Percentiles rank a stretch among this genome's conserved stretches.
phyloP scores from a whole-genome alignment of 139 green algal genomes.

The Bryopsis sp. region DNA sequence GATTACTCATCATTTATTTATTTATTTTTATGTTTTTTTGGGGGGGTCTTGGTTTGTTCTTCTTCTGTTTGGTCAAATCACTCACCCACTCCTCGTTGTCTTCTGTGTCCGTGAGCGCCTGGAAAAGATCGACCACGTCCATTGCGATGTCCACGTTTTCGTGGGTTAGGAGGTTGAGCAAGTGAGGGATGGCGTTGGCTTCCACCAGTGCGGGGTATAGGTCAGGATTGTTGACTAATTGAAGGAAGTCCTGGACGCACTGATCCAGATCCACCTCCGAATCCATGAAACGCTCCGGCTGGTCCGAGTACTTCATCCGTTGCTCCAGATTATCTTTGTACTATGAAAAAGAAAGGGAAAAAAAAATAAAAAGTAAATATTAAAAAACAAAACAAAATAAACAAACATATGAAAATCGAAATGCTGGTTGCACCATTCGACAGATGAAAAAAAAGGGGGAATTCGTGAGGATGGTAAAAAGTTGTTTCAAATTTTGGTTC shows the following conservation, averaged over 20 bases:
- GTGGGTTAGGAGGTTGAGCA: slow-evolving; percentile 78
- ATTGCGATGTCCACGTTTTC: slow-evolving; percentile 90
- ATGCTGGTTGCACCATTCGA: slow-evolving; percentile 12
- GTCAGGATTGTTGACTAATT: slow-evolving; percentile 49
- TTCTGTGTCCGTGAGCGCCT: slow-evolving; percentile 84
- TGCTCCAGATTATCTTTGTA: slow-evolving; percentile 69
- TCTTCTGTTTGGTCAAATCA: background rate
- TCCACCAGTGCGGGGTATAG: slow-evolving; percentile 83
- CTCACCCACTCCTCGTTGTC: slow-evolving; percentile 15
- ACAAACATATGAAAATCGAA: slow-evolving; percentile 4
- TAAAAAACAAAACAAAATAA: background rate
- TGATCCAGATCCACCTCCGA: slow-evolving; percentile 91
- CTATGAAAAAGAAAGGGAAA: background rate
- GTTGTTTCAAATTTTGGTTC: too few relatives aligned
- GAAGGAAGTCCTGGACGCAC: slow-evolving; percentile 47
- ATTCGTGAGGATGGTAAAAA: slow-evolving; percentile 8
- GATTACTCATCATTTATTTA: too few relatives aligned
- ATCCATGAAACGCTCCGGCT: slow-evolving; percentile 88
- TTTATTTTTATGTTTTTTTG: too few relatives aligned
- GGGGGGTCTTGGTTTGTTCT: background rate
- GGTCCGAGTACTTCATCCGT: slow-evolving; percentile 71
- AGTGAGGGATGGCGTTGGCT: slow-evolving; percentile 41
- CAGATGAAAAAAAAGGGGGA: background rate
- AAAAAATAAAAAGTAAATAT: background rate
- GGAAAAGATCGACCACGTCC: slow-evolving; percentile 66